phyloP scores from a whole-genome alignment of 2,329 filamentous ascomycete genomes.

The Penicillium sp. region DNA sequence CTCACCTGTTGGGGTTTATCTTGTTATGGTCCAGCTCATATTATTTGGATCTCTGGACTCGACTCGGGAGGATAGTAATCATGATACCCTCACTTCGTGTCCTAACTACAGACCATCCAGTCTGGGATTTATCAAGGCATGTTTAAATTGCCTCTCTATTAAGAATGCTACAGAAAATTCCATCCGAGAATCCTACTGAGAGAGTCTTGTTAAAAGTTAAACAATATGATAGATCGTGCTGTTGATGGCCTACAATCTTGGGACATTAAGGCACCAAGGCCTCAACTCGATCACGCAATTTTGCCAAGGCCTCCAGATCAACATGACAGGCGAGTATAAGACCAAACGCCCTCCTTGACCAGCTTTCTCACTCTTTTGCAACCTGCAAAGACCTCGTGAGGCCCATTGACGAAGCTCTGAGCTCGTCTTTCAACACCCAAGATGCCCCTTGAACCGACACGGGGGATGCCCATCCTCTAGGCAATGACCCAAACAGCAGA shows the following conservation, averaged over 20 bases:
- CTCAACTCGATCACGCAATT: slow-evolving; percentile 35
- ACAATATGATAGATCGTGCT: no score
- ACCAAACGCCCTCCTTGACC: slow-evolving; percentile 23
- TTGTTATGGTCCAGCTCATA: no score
- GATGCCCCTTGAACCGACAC: slow-evolving; percentile 1
- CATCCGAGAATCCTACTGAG: neutral
- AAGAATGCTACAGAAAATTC: neutral
- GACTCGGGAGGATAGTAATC: neutral
- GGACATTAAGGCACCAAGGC: slow-evolving; percentile 12
- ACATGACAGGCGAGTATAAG: slow-evolving; percentile 32
- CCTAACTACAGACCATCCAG: neutral
- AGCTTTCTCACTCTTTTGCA: slow-evolving; percentile 5
- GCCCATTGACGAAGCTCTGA: neutral
- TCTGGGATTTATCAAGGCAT: no score
- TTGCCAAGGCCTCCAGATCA: slow-evolving; percentile 32
- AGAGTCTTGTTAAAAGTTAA: neutral
- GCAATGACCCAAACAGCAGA: neutral
- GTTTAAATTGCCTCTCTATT: neutral
- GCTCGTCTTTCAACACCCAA: neutral
- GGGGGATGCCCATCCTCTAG: neutral
- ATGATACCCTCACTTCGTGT: neutral
- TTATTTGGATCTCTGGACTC: neutral
- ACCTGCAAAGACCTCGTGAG: neutral
- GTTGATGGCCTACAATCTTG: neutral
- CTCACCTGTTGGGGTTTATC: neutral